phyloP scores from a whole-genome alignment of 192 early-diverging fungal genomes.

The Dimargaris verticillata region DNA sequence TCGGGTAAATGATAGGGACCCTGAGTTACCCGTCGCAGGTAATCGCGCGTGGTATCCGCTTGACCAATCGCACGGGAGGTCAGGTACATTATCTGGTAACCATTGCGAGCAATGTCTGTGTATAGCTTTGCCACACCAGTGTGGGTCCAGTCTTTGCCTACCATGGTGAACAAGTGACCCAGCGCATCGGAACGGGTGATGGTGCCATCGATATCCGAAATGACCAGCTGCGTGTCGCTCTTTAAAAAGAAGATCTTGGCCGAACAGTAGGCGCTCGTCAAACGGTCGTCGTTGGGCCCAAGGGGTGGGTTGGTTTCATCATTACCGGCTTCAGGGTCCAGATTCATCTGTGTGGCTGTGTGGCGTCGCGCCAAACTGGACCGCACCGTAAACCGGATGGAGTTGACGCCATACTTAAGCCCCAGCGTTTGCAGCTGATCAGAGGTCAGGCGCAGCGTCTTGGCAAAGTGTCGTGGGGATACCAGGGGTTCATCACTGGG shows the following conservation, averaged over 20 bases:
- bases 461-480: slow-evolving; percentile 46
- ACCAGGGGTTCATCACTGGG: slow-evolving; percentile 4
- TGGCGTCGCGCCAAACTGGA: slow-evolving; percentile 61
- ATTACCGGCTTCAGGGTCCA: neutral
- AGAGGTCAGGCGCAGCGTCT: slow-evolving; percentile 78
- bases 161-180: slow-evolving; percentile 93
- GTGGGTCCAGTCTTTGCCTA: slow-evolving; percentile 97
- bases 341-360: neutral
- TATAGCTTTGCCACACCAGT: slow-evolving; percentile 90
- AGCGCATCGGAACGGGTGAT: slow-evolving; percentile 96
- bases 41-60: slow-evolving; percentile 78
- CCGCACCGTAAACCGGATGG: slow-evolving; percentile 72
- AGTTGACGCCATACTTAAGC: slow-evolving; percentile 74
- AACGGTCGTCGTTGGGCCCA: neutral
- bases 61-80: slow-evolving; percentile 94
- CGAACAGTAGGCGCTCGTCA: slow-evolving; percentile 33
- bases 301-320: neutral
- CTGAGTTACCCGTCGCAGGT: slow-evolving; percentile 80
- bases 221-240: slow-evolving; percentile 69
- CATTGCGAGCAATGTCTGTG: slow-evolving; percentile 83
- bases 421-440: slow-evolving; percentile 72
- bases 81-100: slow-evolving; percentile 87
- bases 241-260: slow-evolving; percentile 84
- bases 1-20: slow-evolving; percentile 73
- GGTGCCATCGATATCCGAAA: slow-evolving; percentile 96